A percentile compares a stretch with the other conserved stretches of the same genome.
These are phyloP conservation scores for Ceratocystis papillata DNA, from an alignment of 2,329 filamentous ascomycete species.

Conservation along the genomic window DNA sequence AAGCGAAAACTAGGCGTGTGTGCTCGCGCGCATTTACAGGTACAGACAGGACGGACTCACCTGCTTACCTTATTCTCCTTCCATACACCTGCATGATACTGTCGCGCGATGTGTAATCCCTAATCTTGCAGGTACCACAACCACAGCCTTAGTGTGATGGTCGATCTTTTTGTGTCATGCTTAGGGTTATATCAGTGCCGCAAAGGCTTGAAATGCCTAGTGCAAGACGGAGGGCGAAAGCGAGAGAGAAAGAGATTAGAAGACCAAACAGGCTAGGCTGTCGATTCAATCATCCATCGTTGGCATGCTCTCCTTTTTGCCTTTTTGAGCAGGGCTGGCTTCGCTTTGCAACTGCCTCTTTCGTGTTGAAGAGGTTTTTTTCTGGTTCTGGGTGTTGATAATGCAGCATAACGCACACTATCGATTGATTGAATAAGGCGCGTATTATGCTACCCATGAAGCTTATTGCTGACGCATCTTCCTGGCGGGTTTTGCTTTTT, in stretches of 20 bases:
- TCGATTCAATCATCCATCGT: no score
- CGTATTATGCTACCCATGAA: no score
- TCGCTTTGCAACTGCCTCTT: no score
- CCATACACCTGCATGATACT: not conserved
- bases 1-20: not conserved
- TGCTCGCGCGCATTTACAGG: not conserved
- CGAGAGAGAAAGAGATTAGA: not conserved
- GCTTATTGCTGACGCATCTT: no score
- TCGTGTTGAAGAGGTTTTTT: no score
- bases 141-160: not conserved
- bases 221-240: not conserved
- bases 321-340: no score
- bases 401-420: no score
- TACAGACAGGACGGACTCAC: not conserved
- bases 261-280: not conserved
- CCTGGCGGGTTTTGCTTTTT: no score
- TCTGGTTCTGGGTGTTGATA: no score
- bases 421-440: no score
- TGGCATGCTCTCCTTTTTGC: no score
- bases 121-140: not conserved
- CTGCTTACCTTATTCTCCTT: not conserved
- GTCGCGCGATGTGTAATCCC: not conserved
- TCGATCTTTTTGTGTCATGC: not conserved
- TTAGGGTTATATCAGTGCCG: constrained; percentile 8
- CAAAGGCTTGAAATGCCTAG: no score